Evolutionary conservation across 257 asterid species (phyloP).

Genomic region (Plectranthus barbatus): DNA sequence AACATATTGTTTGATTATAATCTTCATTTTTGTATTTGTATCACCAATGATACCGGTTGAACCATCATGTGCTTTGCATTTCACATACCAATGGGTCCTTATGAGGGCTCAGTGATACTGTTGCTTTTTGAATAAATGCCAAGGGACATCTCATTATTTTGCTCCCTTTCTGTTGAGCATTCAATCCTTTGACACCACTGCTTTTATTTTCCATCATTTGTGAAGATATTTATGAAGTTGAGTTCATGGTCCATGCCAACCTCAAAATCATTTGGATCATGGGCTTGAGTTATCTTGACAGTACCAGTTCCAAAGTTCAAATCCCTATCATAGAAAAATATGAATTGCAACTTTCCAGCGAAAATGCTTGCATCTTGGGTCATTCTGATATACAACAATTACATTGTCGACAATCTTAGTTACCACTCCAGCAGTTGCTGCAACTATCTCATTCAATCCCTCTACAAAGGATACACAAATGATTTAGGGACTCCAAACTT

Average conservation of each 20-base stretch:
- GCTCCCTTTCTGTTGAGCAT: constrained; percentile 77
- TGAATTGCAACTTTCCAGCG: constrained; percentile 80
- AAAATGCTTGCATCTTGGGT: constrained; percentile 66
- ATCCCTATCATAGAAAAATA: constrained; percentile 87
- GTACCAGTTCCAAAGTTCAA: constrained; percentile 96
- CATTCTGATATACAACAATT: constrained; percentile 87
- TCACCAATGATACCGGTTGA: constrained; percentile 68
- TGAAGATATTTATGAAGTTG: constrained; percentile 70
- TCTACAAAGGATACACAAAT: constrained; percentile 93
- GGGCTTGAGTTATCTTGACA: constrained; percentile 99
- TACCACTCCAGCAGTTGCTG: constrained; percentile 92
- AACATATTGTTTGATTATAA: constrained; percentile 67
- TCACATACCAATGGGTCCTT: constrained; percentile 97
- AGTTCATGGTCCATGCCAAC: constrained; percentile 91
- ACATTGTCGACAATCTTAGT: constrained; percentile 98
- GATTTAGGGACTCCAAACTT: constrained; percentile 92
- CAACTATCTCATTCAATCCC: constrained; percentile 76
- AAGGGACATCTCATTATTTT: constrained; percentile 85
- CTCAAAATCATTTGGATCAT: constrained; percentile 96
- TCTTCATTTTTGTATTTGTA: constrained; percentile 47
- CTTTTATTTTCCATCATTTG: constrained; percentile 96
- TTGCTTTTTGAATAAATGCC: constrained; percentile 83
- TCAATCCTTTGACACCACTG: constrained; percentile 63
- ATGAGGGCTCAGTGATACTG: constrained; percentile 85
- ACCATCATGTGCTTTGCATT: constrained; percentile 74